A percentile compares a stretch with the other conserved stretches of the same genome.
phyloP scores from a whole-genome alignment of 2,329 filamentous ascomycete species.

The Penicillium sp. region DNA sequence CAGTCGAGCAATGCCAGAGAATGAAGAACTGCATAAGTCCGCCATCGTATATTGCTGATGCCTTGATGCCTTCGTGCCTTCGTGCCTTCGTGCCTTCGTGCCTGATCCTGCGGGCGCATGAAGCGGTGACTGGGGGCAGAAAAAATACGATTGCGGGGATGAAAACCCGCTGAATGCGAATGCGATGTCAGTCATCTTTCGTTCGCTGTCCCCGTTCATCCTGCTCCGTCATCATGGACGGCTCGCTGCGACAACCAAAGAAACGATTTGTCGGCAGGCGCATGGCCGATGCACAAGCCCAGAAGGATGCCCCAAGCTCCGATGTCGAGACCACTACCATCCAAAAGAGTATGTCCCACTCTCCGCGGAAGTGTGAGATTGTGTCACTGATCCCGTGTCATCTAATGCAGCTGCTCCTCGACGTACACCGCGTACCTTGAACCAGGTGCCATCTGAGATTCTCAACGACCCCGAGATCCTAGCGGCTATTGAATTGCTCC shows the following conservation, averaged over 20 bases:
- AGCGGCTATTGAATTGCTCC: conserved; percentile 79
- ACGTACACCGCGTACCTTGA: conserved; percentile 74
- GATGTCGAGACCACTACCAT: conserved; percentile 60
- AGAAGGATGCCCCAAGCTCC: conserved; percentile 56
- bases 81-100: too few species aligned
- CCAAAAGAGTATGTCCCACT: conserved; percentile 36
- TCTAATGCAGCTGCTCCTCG: conserved; percentile 64
- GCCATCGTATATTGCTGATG: too few species aligned
- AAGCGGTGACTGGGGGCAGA: too few species aligned
- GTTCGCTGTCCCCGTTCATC: too few species aligned
- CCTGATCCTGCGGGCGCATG: too few species aligned
- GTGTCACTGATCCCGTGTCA: not conserved
- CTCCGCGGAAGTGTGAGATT: too few species aligned
- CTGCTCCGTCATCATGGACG: conserved; percentile 22
- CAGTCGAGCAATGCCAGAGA: too few species aligned
- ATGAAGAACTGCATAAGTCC: too few species aligned
- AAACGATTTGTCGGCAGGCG: conserved; percentile 87
- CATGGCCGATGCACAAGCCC: conserved; percentile 58
- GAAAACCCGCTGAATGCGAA: too few species aligned
- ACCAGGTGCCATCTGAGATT: conserved; percentile 85
- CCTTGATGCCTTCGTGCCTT: too few species aligned
- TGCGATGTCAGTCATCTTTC: too few species aligned
- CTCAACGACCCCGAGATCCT: conserved; percentile 81
- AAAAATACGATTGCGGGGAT: too few species aligned
- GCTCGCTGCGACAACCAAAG: conserved; percentile 68